Conservation (phyloP, 2,329 filamentous ascomycete genomes). For the Chaetomium strumarium region DNA sequence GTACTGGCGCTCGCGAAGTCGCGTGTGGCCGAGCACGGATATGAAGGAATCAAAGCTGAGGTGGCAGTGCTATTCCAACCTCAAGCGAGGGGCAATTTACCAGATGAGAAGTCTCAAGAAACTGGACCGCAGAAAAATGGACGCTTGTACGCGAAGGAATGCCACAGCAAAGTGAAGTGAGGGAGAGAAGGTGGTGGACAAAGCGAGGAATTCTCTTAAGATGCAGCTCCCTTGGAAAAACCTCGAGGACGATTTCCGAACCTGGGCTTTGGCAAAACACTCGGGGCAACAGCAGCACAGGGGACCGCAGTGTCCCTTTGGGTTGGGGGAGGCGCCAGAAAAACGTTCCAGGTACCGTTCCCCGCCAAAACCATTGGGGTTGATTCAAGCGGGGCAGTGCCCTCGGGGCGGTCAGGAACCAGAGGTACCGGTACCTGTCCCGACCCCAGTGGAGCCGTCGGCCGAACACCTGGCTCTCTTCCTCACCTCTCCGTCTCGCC, state of each 20-base stretch:
- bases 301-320: constrained; percentile 17
- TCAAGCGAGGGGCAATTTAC: constrained; percentile 16
- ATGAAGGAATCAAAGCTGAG: background rate
- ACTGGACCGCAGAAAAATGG: background rate
- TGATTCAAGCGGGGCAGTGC: constrained; percentile 23
- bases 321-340: constrained; percentile 17
- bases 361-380: constrained; percentile 29
- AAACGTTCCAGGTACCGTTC: constrained; percentile 21
- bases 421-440: constrained; percentile 28
- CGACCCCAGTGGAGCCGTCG: background rate
- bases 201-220: constrained; percentile 8
- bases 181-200: constrained; percentile 6
- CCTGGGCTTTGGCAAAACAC: constrained; percentile 17
- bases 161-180: constrained; percentile 3
- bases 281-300: constrained; percentile 14
- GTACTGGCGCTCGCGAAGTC: constrained; percentile 5
- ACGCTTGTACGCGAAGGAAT: background rate
- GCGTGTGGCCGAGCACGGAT: constrained; percentile 1
- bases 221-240: constrained; percentile 17
- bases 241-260: constrained; percentile 14
- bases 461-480: constrained; percentile 6
- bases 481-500: background rate
- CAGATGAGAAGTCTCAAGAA: constrained; percentile 12
- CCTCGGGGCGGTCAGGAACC: constrained; percentile 23
- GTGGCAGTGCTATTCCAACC: constrained; percentile 4